Percentiles rank a stretch among this genome's conserved stretches.
These are phyloP conservation scores for Neurospora sp. DNA, from an alignment of 495 filamentous ascomycete genomes.

Conservation along the genomic window DNA sequence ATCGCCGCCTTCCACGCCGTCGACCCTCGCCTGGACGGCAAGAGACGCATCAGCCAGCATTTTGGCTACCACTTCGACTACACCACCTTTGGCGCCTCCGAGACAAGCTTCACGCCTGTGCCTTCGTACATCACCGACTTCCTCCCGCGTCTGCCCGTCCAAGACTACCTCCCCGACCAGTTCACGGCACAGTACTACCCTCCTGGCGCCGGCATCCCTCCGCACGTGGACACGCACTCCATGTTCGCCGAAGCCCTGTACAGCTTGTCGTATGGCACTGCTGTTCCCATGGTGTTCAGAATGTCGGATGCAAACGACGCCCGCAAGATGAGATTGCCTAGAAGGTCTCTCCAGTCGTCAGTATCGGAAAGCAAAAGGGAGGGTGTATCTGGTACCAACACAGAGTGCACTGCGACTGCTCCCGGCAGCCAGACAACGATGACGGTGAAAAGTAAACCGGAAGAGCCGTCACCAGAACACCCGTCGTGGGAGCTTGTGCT, in stretches of 20 bases:
- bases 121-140: conserved; percentile 16
- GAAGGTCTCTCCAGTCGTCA: conserved; percentile 11
- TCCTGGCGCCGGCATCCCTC: conserved; percentile 24
- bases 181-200: conserved; percentile 27
- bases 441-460: background rate
- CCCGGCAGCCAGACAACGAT: background rate
- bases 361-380: background rate
- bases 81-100: conserved; percentile 23
- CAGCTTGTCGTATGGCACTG: conserved; percentile 19
- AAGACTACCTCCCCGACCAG: conserved; percentile 18
- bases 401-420: background rate
- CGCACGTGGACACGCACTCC: conserved; percentile 26
- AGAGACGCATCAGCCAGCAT: conserved; percentile 19
- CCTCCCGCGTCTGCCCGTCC: conserved; percentile 18
- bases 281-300: conserved; percentile 20
- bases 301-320: conserved; percentile 21
- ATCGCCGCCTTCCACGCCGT: conserved; percentile 18
- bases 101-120: conserved; percentile 12
- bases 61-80: conserved; percentile 27
- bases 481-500: conserved; percentile 18
- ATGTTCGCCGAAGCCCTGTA: conserved; percentile 25
- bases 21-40: conserved; percentile 3
- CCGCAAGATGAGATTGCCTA: conserved; percentile 21
- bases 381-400: background rate
- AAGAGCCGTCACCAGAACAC: background rate